Base-by-base conservation (phyloP, 106 monocot genomes). In the Dendrobium chrysotoxum region DNA sequence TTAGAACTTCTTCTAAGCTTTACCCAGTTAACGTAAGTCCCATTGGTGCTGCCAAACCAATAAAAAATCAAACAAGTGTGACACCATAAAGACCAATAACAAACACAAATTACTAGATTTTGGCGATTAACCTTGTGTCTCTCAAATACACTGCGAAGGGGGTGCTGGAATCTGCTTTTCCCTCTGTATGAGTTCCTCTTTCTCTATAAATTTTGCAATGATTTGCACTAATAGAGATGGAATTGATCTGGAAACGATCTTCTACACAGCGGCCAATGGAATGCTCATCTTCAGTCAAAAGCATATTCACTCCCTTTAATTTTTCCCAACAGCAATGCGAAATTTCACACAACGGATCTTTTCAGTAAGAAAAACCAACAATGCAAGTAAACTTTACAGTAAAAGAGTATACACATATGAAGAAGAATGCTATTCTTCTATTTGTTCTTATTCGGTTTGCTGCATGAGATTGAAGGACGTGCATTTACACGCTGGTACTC, bases 11-110 rank as follows among this genome's bases (percentile, higher is more conserved):
- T 94, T 67, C 50, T 89, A 16, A 99, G 78, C 85, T 77, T 93
- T 64, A 66, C 82, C 95, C 95, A 95, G 77, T 99, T 99, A 40
- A 88, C 84, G 82, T 70, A 99, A 58, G 99, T 99, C 61, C 99
- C 99, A 85, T 99, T 99, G 35, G 93, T 95, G 86, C 99, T 98
- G 91, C 53, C 91, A 81, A 75, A 58, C 58, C 50, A 79, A 5
- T 79, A 72, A 78, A 78, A 28, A 55, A 72, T 83, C 35, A 88
- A 39, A 72, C 80, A 75, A 31, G 10, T 75, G 21, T 70, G 70
- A 70, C 17, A 26, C 23, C 12, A 40, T 58, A 80, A 50, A 71
- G 35, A 16, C 50, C 45, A 78, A 67, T 50, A 71, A 54, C 25
- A 78, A 78, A 18, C 21, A 45, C 18, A 73, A 55, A 76, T 10